Conservation (phyloP, 1,284 basidiomycete species). For the Sutorius eximius region DNA sequence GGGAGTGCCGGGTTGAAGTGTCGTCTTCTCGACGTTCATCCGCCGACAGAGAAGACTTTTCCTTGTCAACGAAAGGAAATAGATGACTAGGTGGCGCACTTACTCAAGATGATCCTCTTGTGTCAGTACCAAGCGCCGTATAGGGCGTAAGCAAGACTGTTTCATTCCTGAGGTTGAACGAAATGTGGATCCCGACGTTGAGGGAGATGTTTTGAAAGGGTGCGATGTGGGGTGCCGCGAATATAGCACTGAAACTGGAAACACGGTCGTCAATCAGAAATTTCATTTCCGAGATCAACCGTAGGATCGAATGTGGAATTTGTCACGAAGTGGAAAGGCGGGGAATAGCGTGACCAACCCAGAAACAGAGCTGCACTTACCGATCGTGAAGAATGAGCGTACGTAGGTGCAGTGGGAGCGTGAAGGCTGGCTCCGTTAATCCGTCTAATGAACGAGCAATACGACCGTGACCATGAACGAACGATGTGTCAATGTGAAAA, state of each 20-base stretch:
- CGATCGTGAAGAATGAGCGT: conserved; percentile 26
- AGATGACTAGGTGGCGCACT: conserved; percentile 13
- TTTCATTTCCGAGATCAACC: conserved; percentile 20
- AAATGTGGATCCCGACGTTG: conserved; percentile 15
- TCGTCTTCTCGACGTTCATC: conserved; percentile 44
- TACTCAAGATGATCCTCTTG: conserved; percentile 45
- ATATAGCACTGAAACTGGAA: conserved; percentile 18
- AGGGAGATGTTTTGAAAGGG: conserved; percentile 12
- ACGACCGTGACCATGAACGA: conserved; percentile 22
- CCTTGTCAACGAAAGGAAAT: conserved; percentile 9
- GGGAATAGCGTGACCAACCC: conserved; percentile 1
- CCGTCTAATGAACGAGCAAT: conserved; percentile 2
- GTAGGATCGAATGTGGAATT: neutral
- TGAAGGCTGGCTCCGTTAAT: conserved; percentile 1
- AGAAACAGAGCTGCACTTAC: conserved; percentile 17
- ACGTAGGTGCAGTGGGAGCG: neutral
- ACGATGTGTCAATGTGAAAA: neutral
- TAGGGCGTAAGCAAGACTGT: conserved; percentile 28
- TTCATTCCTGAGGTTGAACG: conserved; percentile 21
- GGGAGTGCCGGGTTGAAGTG: conserved; percentile 25
- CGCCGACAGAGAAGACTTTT: conserved; percentile 47
- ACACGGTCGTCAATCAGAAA: conserved; percentile 18
- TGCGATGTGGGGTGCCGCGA: conserved; percentile 1
- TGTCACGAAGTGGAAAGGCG: conserved; percentile 2
- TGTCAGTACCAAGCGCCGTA: conserved; percentile 17